Evolutionary conservation across 2,329 filamentous ascomycete species (phyloP).

Genomic region (Epichloe baconii): DNA sequence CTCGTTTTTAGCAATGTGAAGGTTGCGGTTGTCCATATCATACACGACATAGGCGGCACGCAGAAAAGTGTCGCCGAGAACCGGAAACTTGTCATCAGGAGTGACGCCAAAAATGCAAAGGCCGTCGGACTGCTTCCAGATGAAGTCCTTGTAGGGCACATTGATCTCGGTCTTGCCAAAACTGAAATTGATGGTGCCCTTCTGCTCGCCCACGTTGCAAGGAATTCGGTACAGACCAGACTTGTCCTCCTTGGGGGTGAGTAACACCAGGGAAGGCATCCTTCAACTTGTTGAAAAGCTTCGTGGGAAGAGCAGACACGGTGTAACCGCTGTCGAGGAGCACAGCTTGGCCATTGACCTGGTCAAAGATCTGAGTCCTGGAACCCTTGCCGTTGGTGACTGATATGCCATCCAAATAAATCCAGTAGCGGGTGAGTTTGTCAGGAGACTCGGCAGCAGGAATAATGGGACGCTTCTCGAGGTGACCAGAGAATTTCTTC

Average conservation of each 20-base stretch:
- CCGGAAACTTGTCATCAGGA: constrained; percentile 23
- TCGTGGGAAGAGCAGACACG: constrained; percentile 50
- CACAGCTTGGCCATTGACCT: constrained; percentile 27
- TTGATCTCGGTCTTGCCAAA: constrained; percentile 32
- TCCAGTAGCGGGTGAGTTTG: constrained; percentile 26
- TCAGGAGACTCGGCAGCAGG: constrained; percentile 24
- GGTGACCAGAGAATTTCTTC: constrained; percentile 38
- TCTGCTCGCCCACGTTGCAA: constrained; percentile 21
- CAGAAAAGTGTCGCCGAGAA: constrained; percentile 32
- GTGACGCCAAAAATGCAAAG: constrained; percentile 33
- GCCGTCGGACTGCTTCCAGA: constrained; percentile 23
- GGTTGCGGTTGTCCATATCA: constrained; percentile 26
- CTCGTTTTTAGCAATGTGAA: constrained; percentile 24
- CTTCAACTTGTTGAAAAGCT: constrained; percentile 33
- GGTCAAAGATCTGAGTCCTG: constrained; percentile 30
- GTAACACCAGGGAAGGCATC: constrained; percentile 22
- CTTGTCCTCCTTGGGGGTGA: constrained; percentile 6
- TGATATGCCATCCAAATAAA: constrained; percentile 25
- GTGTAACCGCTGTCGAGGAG: constrained; percentile 57
- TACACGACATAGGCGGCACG: constrained; percentile 31
- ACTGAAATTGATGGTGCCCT: constrained; percentile 32
- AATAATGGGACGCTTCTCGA: constrained; percentile 44
- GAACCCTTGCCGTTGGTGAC: constrained; percentile 21
- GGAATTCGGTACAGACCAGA: constrained; percentile 36
- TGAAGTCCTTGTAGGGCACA: constrained; percentile 33